Base-by-base conservation (phyloP, 192 early-diverging fungal genomes). In the Fimicolochytrium jonesii region DNA sequence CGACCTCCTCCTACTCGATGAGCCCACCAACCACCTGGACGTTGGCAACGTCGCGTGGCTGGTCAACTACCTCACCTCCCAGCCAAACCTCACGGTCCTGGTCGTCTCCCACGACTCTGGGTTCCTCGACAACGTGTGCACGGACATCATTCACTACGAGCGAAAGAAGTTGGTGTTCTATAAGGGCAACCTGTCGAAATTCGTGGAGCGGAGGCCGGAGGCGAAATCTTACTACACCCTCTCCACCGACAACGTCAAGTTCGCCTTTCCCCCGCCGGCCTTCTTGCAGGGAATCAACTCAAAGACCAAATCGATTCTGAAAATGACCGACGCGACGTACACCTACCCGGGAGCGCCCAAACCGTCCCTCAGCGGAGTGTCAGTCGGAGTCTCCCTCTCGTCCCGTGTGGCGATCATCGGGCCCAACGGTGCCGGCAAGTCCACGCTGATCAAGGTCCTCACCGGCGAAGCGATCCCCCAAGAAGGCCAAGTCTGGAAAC, bases 11-110 rank as follows among this genome's bases (percentile, higher is more conserved):
- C 81, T 97, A 31, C 74, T 97, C 41, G 94, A 97, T 73, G 92
- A 97, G 77, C 94, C 94, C 22, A 97, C 90, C 11, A 92, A 92
- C 70, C 90, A 92, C 69, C 77, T 92, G 85, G 90, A 92, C 66
- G 80, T 87, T 18, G 67, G 56, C 35, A 90, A 89, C 61, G 79
- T 90, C 48, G 82, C 81, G 50, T 92, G 90, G 90, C 62, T 92
- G 2, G 83, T 85, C 59, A 77, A 90, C 32, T 90, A 89, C 67
- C 76, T 92, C 17, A 78, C 74, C 52, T 55, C 69, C 46, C 78
- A 86, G 52, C 81, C 69, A n/a, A 70, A 82, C 25, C 75, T 90
- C 55, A 92, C 89, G 0, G 77, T 69, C 47, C 64, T 92, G 44
- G 85, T 92, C 57, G 87, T 92, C 2, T 90, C 88, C 26, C 90